phyloP scores from a whole-genome alignment of 2,329 filamentous ascomycete species.

The Alternaria triticimaculans region DNA sequence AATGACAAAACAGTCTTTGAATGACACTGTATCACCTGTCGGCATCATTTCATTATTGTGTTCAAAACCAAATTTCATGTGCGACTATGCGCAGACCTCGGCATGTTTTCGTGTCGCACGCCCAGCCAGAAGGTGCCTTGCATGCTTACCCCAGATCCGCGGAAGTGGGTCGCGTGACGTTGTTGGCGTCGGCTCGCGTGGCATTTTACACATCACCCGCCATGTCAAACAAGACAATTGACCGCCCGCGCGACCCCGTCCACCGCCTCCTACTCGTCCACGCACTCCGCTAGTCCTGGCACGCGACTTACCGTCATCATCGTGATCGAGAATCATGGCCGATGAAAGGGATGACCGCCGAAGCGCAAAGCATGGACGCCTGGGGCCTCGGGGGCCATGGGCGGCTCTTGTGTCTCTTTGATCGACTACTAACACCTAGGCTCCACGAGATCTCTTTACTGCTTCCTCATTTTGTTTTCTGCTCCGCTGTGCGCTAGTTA shows the following conservation, averaged over 20 bases:
- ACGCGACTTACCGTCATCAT: conserved; percentile 13
- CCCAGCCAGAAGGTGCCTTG: conserved; percentile 12
- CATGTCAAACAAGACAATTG: conserved; percentile 9
- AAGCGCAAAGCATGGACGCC: background rate
- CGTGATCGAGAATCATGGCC: background rate
- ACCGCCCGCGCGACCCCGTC: conserved; percentile 9
- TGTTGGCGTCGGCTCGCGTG: conserved; percentile 14
- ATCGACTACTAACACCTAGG: conserved; percentile 2
- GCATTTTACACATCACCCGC: conserved; percentile 14
- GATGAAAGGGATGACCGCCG: conserved; percentile 3
- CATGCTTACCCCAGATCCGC: conserved; percentile 13
- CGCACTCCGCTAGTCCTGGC: conserved; percentile 10
- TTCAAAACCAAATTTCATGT: background rate
- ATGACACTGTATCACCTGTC: background rate
- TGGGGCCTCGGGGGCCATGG: background rate
- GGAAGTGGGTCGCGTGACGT: conserved; percentile 16
- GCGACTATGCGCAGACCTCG: background rate
- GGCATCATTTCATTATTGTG: background rate
- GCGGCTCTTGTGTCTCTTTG: conserved; percentile 1
- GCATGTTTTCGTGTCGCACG: background rate
- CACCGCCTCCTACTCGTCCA: conserved; percentile 14
- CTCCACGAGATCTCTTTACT: background rate
- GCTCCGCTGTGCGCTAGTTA: background rate
- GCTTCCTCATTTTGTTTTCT: background rate
- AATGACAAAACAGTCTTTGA: background rate